These are phyloP conservation scores for Trichoderma gracile DNA, from an alignment of 2,329 filamentous ascomycete genomes.

Conservation along the genomic window DNA sequence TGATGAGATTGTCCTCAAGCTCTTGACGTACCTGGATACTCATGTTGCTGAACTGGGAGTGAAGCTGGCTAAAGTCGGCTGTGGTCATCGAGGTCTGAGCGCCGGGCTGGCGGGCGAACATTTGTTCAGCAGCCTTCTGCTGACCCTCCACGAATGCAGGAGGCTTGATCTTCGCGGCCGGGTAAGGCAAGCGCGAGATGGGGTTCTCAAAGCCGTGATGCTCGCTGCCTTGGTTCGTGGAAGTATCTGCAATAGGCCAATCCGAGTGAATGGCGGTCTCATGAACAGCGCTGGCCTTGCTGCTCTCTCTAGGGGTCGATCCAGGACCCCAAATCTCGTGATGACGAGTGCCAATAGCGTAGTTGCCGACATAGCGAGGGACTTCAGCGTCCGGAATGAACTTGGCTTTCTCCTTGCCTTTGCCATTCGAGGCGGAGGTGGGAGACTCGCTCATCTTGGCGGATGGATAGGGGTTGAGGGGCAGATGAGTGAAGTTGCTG, in stretches of 20 bases:
- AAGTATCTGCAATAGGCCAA: not conserved
- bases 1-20: not conserved
- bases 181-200: not conserved
- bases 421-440: not conserved
- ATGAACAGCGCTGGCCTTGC: not conserved
- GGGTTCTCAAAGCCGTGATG: not conserved
- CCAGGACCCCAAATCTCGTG: conserved; percentile 8
- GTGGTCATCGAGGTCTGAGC: not conserved
- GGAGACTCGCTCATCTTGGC: not conserved
- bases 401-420: not conserved
- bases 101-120: not conserved
- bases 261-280: not conserved
- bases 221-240: not conserved
- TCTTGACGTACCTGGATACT: not conserved
- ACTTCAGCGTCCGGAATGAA: not conserved
- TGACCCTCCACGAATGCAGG: not conserved
- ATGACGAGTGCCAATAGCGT: not conserved
- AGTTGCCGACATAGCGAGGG: not conserved
- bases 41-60: no score
- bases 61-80: no score
- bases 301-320: not conserved
- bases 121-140: not conserved
- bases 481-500: not conserved
- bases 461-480: not conserved
- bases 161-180: not conserved